Evolutionary conservation across 1,284 basidiomycete genomes (phyloP).

Genomic region (Bjerkandera adusta): DNA sequence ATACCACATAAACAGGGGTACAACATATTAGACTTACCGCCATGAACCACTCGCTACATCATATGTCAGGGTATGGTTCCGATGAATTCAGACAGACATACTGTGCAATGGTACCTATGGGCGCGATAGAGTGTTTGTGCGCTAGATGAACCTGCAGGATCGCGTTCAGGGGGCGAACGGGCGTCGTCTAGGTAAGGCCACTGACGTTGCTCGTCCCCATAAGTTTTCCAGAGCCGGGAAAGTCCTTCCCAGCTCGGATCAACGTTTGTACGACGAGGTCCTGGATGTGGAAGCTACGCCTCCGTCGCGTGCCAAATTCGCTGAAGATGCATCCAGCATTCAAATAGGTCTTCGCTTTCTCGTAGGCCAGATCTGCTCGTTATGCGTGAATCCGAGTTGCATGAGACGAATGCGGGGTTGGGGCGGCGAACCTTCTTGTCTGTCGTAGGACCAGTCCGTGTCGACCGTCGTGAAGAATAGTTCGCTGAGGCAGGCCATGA

Average conservation of each 20-base stretch:
- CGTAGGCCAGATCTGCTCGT: conserved; percentile 52
- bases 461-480: conserved; percentile 70
- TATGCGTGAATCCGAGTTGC: not conserved
- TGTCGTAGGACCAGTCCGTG: conserved; percentile 82
- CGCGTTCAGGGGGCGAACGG: not conserved
- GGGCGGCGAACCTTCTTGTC: conserved; percentile 62
- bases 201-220: conserved; percentile 86
- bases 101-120: conserved; percentile 90
- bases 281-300: conserved; percentile 81
- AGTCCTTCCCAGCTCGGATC: conserved; percentile 58
- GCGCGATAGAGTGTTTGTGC: conserved; percentile 63
- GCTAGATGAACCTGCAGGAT: conserved; percentile 73
- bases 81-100: conserved; percentile 35
- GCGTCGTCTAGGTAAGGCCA: not conserved
- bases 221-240: conserved; percentile 51
- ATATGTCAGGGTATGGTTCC: conserved; percentile 5
- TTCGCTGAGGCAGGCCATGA: conserved; percentile 89
- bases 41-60: conserved; percentile 92
- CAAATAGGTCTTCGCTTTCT: conserved; percentile 73
- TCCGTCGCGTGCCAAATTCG: conserved; percentile 91
- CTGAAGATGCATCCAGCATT: conserved; percentile 74
- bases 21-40: conserved; percentile 51
- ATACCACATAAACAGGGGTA: not conserved
- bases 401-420: not conserved
- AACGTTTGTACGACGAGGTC: conserved; percentile 77